phyloP scores from a whole-genome alignment of 1,284 basidiomycete species.

The Tilletiaria anomala region DNA sequence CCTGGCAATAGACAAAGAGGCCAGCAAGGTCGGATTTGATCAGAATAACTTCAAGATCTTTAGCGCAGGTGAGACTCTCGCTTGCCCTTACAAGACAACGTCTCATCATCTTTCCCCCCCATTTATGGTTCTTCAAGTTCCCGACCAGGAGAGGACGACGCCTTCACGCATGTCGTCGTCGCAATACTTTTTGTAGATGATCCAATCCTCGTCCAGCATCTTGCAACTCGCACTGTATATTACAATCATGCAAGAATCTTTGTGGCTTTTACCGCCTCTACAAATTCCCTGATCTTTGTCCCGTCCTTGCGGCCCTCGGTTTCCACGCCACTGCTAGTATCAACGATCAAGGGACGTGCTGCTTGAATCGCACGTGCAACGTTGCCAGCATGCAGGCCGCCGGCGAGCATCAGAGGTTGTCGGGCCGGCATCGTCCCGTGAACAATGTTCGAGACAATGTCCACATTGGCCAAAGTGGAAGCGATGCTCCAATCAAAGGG shows the following conservation, averaged over 20 bases:
- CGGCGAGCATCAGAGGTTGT: constrained; percentile 27
- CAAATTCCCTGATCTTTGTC: constrained; percentile 20
- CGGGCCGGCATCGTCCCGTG: no score
- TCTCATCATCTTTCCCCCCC: not conserved
- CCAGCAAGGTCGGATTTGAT: not conserved
- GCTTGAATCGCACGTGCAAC: constrained; percentile 16
- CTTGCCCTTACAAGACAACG: not conserved
- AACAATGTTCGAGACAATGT: no score
- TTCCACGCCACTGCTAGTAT: constrained; percentile 35
- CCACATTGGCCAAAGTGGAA: constrained; percentile 7
- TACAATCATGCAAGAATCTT: no score
- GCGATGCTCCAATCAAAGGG: constrained; percentile 29
- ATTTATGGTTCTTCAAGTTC: constrained; percentile 5
- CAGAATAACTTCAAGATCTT: constrained; percentile 40
- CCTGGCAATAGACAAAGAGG: not conserved
- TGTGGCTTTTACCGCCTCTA: constrained; percentile 7
- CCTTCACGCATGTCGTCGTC: constrained; percentile 11
- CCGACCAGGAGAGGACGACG: constrained; percentile 18
- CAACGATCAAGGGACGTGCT: constrained; percentile 14
- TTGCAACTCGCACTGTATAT: no score
- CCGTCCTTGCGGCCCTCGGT: constrained; percentile 26
- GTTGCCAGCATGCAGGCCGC: constrained; percentile 28
- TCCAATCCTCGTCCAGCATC: no score
- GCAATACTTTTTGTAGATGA: constrained; percentile 25
- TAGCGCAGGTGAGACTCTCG: constrained; percentile 31